Evolutionary conservation across 1,284 basidiomycete genomes (phyloP).

Genomic region (Taiwanofungus camphoratus): DNA sequence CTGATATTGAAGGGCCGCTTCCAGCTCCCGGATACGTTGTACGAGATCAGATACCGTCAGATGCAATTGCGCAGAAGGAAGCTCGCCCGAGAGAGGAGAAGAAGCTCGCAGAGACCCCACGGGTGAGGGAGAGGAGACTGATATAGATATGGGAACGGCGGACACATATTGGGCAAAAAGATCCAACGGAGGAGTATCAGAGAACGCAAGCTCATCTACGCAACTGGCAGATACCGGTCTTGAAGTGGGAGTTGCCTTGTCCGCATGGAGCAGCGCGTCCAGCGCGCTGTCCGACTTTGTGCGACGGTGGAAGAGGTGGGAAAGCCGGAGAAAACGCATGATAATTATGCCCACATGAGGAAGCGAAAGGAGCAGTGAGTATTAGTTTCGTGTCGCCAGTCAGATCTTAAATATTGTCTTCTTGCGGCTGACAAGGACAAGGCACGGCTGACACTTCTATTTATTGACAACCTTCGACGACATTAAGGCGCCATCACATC

Average conservation of each 20-base stretch:
- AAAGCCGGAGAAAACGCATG: conserved; percentile 31
- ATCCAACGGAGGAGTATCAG: conserved; percentile 7
- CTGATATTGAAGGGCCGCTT: conserved; percentile 9
- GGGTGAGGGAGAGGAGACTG: background rate
- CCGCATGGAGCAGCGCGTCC: conserved; percentile 12
- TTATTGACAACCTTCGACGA: too few species aligned
- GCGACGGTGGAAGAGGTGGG: conserved; percentile 31
- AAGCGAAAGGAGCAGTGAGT: too few species aligned
- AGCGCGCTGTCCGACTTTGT: conserved; percentile 31
- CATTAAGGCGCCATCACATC: too few species aligned
- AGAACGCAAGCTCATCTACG: conserved; percentile 11
- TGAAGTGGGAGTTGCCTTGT: conserved; percentile 10
- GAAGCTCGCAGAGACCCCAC: conserved; percentile 2
- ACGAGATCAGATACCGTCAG: conserved; percentile 15
- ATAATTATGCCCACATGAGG: too few species aligned
- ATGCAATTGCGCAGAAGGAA: conserved; percentile 6
- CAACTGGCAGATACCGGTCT: conserved; percentile 23
- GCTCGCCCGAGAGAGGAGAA: background rate
- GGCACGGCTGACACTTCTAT: too few species aligned
- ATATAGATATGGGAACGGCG: conserved; percentile 6
- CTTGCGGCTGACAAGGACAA: too few species aligned
- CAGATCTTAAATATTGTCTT: too few species aligned
- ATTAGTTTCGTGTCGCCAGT: too few species aligned
- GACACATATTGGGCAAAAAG: conserved; percentile 12
- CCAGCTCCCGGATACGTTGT: conserved; percentile 21